A percentile compares a stretch with the other conserved stretches of the same genome.
These are phyloP conservation scores for Lycium barbarum DNA, from an alignment of 257 asterid genomes.

Conservation along the genomic window DNA sequence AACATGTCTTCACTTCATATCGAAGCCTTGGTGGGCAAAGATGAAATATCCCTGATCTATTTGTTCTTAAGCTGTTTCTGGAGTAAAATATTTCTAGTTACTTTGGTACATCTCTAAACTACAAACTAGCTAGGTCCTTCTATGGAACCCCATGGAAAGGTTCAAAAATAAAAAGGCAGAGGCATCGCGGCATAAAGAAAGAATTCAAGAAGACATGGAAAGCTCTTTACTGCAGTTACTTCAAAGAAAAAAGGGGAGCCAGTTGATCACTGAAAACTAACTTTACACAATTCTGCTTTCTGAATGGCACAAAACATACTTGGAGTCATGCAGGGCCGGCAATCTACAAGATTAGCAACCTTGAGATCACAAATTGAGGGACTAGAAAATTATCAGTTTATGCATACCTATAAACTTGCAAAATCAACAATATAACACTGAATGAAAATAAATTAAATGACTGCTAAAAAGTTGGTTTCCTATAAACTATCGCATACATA, in stretches of 20 bases:
- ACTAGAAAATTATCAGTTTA: constrained; percentile 2
- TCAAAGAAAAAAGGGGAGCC: background rate
- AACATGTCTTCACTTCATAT: background rate
- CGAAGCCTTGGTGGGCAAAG: background rate
- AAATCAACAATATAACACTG: constrained; percentile 1
- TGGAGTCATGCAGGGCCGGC: background rate
- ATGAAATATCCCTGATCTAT: background rate
- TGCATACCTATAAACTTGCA: background rate
- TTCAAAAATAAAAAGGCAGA: background rate
- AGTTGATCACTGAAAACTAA: constrained; percentile 9
- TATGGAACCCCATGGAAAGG: background rate
- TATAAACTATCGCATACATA: background rate
- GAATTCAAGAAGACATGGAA: background rate
- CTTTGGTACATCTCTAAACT: background rate
- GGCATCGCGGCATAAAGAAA: background rate
- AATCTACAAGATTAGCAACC: constrained; percentile 13
- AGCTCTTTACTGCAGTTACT: background rate
- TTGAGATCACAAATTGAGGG: background rate
- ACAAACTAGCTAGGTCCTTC: constrained; percentile 10
- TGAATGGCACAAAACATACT: background rate
- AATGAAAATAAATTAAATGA: background rate
- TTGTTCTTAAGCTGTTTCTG: background rate
- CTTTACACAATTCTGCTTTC: background rate
- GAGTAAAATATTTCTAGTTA: background rate
- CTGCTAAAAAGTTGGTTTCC: background rate